Percentiles rank a stretch among this genome's conserved stretches.
These are phyloP conservation scores for Baorangia bicolor DNA, from an alignment of 768 basidiomycete species.

Conservation along the genomic window DNA sequence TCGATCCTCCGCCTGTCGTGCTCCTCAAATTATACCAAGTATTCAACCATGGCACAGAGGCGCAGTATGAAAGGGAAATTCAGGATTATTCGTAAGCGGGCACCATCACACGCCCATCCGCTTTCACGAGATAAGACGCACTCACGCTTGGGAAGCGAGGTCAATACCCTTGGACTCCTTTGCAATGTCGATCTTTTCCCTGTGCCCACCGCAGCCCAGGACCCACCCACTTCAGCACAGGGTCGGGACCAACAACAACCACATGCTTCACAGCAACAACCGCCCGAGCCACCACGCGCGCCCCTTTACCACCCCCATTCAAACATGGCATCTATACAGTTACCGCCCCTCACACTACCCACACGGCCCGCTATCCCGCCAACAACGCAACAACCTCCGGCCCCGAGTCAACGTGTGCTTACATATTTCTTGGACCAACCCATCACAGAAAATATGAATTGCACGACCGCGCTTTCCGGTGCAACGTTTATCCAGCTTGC, in stretches of 20 bases:
- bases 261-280: slow-evolving; percentile 7
- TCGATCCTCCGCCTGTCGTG: slow-evolving; percentile 65
- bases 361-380: slow-evolving; percentile 4
- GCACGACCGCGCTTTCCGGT: slow-evolving; percentile 56
- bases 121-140: not conserved
- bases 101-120: not conserved
- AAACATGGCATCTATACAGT: slow-evolving; percentile 15
- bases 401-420: slow-evolving; percentile 37
- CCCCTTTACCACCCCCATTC: slow-evolving; percentile 17
- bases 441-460: slow-evolving; percentile 43
- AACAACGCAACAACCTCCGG: slow-evolving; percentile 6
- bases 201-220: slow-evolving; percentile 36
- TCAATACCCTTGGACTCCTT: slow-evolving; percentile 64
- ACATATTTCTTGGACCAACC: slow-evolving; percentile 41
- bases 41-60: slow-evolving; percentile 37
- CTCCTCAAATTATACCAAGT: slow-evolving; percentile 53
- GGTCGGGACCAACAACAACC: slow-evolving; percentile 13
- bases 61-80: slow-evolving; percentile 48
- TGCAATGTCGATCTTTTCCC: slow-evolving; percentile 81
- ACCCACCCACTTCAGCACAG: slow-evolving; percentile 1
- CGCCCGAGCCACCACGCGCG: slow-evolving; percentile 6
- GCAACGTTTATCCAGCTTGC: slow-evolving; percentile 60
- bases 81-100: slow-evolving; percentile 46
- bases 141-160: slow-evolving; percentile 42
- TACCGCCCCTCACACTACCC: slow-evolving; percentile 24